These are phyloP conservation scores for Ophiostoma australiae DNA, from an alignment of 2,329 filamentous ascomycete genomes.

Conservation along the genomic window DNA sequence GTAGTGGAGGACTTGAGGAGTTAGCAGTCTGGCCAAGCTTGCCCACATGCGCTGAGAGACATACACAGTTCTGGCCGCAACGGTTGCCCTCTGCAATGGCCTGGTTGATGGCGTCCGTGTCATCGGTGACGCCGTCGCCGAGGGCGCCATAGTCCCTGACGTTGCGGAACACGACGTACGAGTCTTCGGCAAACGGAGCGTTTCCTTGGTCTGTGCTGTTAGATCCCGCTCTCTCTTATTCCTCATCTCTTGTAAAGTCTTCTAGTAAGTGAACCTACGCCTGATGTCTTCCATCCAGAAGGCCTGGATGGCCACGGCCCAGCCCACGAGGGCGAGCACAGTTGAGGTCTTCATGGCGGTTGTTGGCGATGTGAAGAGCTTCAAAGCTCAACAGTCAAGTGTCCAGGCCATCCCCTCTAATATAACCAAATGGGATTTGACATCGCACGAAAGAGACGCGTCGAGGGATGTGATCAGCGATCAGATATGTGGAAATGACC, in stretches of 20 bases:
- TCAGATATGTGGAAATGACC: constrained; percentile 7
- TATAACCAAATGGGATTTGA: not conserved
- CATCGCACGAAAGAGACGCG: not conserved
- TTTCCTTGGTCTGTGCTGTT: constrained; percentile 36
- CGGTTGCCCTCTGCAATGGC: constrained; percentile 47
- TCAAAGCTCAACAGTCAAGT: too few relatives aligned
- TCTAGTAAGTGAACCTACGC: constrained; percentile 25
- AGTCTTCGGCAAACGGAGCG: constrained; percentile 39
- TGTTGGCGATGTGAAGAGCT: not conserved
- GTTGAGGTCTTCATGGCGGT: not conserved
- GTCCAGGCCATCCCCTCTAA: not conserved
- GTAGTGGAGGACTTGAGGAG: constrained; percentile 24
- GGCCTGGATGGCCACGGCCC: constrained; percentile 11
- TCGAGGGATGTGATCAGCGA: constrained; percentile 3
- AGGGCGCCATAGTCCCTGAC: constrained; percentile 46
- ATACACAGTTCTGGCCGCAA: constrained; percentile 26
- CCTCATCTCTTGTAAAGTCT: not conserved
- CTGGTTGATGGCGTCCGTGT: constrained; percentile 65
- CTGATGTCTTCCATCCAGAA: constrained; percentile 45
- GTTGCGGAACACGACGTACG: constrained; percentile 45
- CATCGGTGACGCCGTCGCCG: constrained; percentile 58
- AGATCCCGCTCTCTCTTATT: not conserved
- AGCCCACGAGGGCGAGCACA: constrained; percentile 4
- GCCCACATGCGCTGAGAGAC: not conserved
- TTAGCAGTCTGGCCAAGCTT: not conserved